Evolutionary conservation across 805 yeast species (phyloP), one percentile per base, ranked within the genome.

Genomic region (Saccharomycopsis sp.): DNA sequence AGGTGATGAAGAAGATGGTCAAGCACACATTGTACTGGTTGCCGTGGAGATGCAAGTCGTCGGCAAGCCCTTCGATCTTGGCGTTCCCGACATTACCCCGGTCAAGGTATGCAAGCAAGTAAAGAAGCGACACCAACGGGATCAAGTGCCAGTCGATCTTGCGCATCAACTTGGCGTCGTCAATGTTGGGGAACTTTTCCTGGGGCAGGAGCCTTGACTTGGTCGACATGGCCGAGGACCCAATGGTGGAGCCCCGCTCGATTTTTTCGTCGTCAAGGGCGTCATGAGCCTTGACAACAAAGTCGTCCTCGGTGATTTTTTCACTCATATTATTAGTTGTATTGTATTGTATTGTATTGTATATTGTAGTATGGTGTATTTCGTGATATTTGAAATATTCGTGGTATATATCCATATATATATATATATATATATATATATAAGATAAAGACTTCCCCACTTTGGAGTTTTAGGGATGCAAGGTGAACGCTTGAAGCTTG

Each of bases 21-120:
- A 64, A 59, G 23, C 67, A 66, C 17, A 61, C 52, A 42, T 65
- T 65, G 52, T 60, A 67, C 48, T 67, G 68, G 34, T 58, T 51
- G 13, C 64, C 60, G 34, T 56, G 53, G 43, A 65, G 41, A 8
- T 52, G 48, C 45, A 65, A 59, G 49, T 63, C 71, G 36, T 47
- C 50, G 29, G 52, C 51, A 22, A 58, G 46, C 2, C 58, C 55
- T n/a, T 53, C 56, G 17, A 63, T 47, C 13, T 61, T 56, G 8
- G 62, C 62, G 27, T 58, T 57, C 9, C 59, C 61, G 23, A 57
- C 53, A 29, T 62, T 62, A 34, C 64, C 60, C 45, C 65, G 45
- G 46, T 63, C 67, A 37, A 63, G 38, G 39, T 50, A 54, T 34
- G 39, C 32, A 48, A 57, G 53, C 17, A 59, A 48, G 46, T 58